A percentile compares a stretch with the other conserved stretches of the same genome.
phyloP scores from a whole-genome alignment of 2,329 filamentous ascomycete species.

The Pseudocercospora musae region DNA sequence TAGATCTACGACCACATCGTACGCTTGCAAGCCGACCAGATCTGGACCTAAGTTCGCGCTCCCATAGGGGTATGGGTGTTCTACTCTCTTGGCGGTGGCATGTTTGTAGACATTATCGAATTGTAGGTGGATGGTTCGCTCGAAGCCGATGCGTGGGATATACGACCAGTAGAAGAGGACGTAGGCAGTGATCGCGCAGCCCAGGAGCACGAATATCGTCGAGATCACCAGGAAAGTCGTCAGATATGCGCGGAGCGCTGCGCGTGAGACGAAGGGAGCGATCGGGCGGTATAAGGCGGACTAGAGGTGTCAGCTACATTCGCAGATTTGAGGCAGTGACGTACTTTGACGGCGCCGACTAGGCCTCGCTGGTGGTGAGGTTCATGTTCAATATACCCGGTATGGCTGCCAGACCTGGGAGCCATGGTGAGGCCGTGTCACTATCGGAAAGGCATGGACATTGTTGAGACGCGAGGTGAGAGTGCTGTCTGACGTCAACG shows the following conservation, averaged over 20 bases:
- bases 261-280: slow-evolving; percentile 56
- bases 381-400: background rate
- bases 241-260: slow-evolving; percentile 63
- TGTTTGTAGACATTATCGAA: slow-evolving; percentile 51
- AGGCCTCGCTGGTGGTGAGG: background rate
- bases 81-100: slow-evolving; percentile 3
- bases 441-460: background rate
- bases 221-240: slow-evolving; percentile 54
- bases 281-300: slow-evolving; percentile 51
- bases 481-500: background rate
- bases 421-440: background rate
- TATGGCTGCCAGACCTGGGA: background rate
- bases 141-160: slow-evolving; percentile 63
- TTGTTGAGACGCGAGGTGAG: background rate
- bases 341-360: background rate
- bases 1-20: slow-evolving; percentile 76
- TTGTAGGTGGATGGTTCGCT: slow-evolving; percentile 62
- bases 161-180: slow-evolving; percentile 66
- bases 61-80: slow-evolving; percentile 49
- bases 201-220: slow-evolving; percentile 55
- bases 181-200: slow-evolving; percentile 59
- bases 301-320: background rate
- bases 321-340: background rate
- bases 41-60: slow-evolving; percentile 48
- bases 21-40: slow-evolving; percentile 70